Conservation (phyloP, 108 stramenopile species). For the Fistulifera pelliculosa region DNA sequence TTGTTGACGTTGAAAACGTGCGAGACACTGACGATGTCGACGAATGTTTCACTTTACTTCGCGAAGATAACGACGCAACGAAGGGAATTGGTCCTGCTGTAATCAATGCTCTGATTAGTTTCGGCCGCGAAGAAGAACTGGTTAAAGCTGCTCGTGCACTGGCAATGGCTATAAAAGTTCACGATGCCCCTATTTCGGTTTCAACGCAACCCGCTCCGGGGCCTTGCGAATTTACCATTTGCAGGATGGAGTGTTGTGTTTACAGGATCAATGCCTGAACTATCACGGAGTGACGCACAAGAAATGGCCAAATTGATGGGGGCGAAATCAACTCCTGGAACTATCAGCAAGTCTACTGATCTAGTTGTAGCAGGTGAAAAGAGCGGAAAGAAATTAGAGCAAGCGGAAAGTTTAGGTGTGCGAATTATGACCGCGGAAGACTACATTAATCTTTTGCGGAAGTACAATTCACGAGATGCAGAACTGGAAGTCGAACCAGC, state of each 20-base stretch:
- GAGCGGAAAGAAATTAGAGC: conserved; percentile 58
- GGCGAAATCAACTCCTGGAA: conserved; percentile 58
- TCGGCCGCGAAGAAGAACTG: conserved; percentile 40
- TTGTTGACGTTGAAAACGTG: conserved; percentile 12
- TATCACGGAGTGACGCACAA: conserved; percentile 47
- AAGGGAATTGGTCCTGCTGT: conserved; percentile 68
- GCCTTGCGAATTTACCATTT: conserved; percentile 19
- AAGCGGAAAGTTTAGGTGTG: conserved; percentile 53
- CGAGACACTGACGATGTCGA: not conserved
- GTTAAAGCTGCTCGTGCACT: conserved; percentile 51
- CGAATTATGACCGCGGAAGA: conserved; percentile 46
- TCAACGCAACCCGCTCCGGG: not conserved
- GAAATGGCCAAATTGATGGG: conserved; percentile 46
- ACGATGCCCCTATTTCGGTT: conserved; percentile 11
- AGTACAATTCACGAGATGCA: not conserved
- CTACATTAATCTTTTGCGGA: conserved; percentile 22
- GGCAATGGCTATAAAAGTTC: conserved; percentile 22
- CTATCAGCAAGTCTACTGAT: conserved; percentile 64
- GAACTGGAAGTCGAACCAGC: not conserved
- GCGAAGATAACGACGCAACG: conserved; percentile 28
- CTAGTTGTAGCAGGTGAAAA: conserved; percentile 70
- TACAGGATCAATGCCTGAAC: conserved; percentile 56
- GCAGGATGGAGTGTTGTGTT: conserved; percentile 65
- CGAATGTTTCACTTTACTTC: conserved; percentile 9
- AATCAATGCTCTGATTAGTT: conserved; percentile 40